These are phyloP conservation scores for Cenococcum geophilum DNA, from an alignment of 495 filamentous ascomycete species.

Conservation along the genomic window DNA sequence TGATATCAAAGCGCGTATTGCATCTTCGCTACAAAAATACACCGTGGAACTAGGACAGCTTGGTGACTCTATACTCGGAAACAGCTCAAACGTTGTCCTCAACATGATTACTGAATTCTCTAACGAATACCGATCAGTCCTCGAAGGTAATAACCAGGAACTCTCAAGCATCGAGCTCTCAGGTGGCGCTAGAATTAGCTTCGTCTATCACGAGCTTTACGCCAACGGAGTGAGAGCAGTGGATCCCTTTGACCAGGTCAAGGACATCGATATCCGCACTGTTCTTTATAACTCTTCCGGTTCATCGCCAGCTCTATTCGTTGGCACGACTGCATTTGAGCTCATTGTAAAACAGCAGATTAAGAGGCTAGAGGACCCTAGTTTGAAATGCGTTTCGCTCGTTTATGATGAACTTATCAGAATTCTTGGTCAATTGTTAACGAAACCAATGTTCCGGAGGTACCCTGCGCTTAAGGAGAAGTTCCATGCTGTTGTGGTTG, in stretches of 20 bases:
- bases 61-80: slow-evolving; percentile 93
- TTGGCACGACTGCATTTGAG: slow-evolving; percentile 95
- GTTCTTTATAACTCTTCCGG: slow-evolving; percentile 96
- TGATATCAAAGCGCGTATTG: slow-evolving; percentile 95
- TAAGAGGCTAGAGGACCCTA: slow-evolving; percentile 91
- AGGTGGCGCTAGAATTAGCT: slow-evolving; percentile 96
- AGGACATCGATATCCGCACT: slow-evolving; percentile 95
- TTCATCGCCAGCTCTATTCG: slow-evolving; percentile 93
- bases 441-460: slow-evolving; percentile 82
- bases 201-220: slow-evolving; percentile 98
- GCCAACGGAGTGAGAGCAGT: slow-evolving; percentile 97
- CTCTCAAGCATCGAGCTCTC: slow-evolving; percentile 90
- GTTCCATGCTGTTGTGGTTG: slow-evolving; percentile 87
- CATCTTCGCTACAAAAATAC: slow-evolving; percentile 89
- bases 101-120: slow-evolving; percentile 99
- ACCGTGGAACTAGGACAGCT: slow-evolving; percentile 69
- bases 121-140: slow-evolving; percentile 90
- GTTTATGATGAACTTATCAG: slow-evolving; percentile 98
- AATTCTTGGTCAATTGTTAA: slow-evolving; percentile 82
- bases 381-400: slow-evolving; percentile 89
- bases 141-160: slow-evolving; percentile 95
- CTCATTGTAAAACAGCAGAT: slow-evolving; percentile 99
- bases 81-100: slow-evolving; percentile 90
- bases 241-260: slow-evolving; percentile 94
- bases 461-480: slow-evolving; percentile 96